A percentile compares a stretch with the other conserved stretches of the same genome.
Conservation (phyloP, 495 filamentous ascomycete genomes). For the Pyronema omphalodes region DNA sequence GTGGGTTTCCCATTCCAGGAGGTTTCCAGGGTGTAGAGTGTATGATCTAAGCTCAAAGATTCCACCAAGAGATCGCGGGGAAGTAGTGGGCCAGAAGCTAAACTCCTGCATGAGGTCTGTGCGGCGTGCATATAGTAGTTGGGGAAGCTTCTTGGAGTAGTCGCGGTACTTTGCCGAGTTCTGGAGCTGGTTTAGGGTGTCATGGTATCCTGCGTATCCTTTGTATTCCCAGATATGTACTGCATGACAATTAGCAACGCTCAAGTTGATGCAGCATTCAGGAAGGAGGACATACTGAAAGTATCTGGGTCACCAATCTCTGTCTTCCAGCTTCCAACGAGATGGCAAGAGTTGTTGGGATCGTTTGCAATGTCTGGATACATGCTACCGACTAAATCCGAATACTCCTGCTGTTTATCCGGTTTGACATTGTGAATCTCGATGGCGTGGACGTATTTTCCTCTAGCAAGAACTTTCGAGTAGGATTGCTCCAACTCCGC, state of each 20-base stretch:
- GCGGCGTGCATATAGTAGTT: slow-evolving; percentile 61
- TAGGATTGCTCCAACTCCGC: slow-evolving; percentile 89
- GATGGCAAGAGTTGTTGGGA: slow-evolving; percentile 76
- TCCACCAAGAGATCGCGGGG: slow-evolving; percentile 75
- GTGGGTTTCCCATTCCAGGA: slow-evolving; percentile 96
- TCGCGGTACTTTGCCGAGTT: slow-evolving; percentile 59
- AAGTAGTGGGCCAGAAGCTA: slow-evolving; percentile 94
- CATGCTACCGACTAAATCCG: slow-evolving; percentile 75
- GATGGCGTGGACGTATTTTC: slow-evolving; percentile 96
- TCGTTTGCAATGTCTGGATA: slow-evolving; percentile 71
- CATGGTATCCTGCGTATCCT: slow-evolving; percentile 81
- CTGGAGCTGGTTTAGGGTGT: slow-evolving; percentile 67
- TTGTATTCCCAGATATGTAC: slow-evolving; percentile 99
- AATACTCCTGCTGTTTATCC: slow-evolving; percentile 87
- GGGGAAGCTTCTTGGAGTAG: slow-evolving; percentile 56
- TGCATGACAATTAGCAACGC: slow-evolving; percentile 22
- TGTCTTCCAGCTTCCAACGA: slow-evolving; percentile 95
- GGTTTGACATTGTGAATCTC: slow-evolving; percentile 94
- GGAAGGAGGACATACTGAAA: slow-evolving; percentile 48
- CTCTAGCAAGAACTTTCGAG: slow-evolving; percentile 77
- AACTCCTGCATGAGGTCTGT: slow-evolving; percentile 97
- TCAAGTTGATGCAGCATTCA: not conserved
- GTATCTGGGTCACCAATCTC: slow-evolving; percentile 97
- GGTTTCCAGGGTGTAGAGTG: slow-evolving; percentile 83
- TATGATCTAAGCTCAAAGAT: slow-evolving; percentile 95